Conservation (phyloP, 2,329 filamentous ascomycete genomes). For the Diplodia sapinea region DNA sequence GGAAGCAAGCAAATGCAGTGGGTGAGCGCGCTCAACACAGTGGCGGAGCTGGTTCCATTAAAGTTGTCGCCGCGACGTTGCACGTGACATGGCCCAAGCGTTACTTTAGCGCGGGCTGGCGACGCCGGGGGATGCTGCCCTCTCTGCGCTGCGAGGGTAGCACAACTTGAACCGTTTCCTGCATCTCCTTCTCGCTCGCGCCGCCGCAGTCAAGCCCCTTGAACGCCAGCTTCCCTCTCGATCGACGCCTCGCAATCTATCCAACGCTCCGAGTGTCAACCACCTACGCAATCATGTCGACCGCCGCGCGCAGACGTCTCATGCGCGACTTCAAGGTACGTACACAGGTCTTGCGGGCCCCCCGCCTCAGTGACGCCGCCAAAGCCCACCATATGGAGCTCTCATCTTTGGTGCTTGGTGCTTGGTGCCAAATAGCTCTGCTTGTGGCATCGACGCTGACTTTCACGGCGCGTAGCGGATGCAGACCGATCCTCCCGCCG, state of each 20-base stretch:
- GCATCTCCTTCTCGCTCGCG: conserved; percentile 16
- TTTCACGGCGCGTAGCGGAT: conserved; percentile 62
- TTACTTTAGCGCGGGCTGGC: conserved; percentile 13
- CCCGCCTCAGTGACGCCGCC: conserved; percentile 25
- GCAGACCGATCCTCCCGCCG: conserved; percentile 97
- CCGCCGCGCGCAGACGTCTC: conserved; percentile 89
- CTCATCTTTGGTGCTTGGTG: neutral
- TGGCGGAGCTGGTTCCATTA: neutral
- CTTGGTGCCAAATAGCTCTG: neutral
- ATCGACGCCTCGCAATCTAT: conserved; percentile 29
- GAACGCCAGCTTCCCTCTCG: conserved; percentile 26
- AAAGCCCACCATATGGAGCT: neutral
- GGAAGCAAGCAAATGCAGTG: neutral
- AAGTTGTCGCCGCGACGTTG: neutral
- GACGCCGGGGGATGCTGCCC: conserved; percentile 27
- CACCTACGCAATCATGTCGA: conserved; percentile 70
- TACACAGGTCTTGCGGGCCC: conserved; percentile 6
- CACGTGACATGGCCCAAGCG: conserved; percentile 24
- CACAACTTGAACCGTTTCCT: conserved; percentile 29
- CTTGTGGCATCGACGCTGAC: conserved; percentile 59
- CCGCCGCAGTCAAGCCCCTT: conserved; percentile 26
- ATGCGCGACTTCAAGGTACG: conserved; percentile 99
- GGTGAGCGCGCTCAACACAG: neutral
- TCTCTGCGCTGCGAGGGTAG: conserved; percentile 25
- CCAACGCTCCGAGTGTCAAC: conserved; percentile 27